Evolutionary conservation across 805 yeast genomes (phyloP), one percentile per base, ranked within the genome.

Genomic region (Cyberlindnera petersonii): DNA sequence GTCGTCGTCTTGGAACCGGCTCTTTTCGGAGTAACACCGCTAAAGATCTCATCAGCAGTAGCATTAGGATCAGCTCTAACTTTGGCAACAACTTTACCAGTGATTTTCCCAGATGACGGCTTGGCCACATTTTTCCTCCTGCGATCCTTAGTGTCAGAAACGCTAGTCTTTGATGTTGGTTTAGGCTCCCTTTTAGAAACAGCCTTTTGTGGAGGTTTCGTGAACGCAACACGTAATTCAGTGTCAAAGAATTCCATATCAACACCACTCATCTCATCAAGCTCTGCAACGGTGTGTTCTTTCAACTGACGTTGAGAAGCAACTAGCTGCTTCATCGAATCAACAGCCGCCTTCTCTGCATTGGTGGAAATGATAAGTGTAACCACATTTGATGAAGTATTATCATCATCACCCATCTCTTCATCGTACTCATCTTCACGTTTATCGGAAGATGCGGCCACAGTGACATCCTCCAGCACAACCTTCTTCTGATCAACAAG

Each of bases 401-500:
- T 35, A 6, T 28, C 35, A 2, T 30, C 33, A 10, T 21, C 15
- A 14, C n/a, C 8, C 24, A 11, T 22, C 18, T 35, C 42, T 8
- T 18, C 26, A 5, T 16, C 26, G 3, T 37, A 40, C 13, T 37
- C 37, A 9, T 3, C 23, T 1, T 35, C 30, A 4, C 58, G 33
- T n/a, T n/a, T n/a, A n/a, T n/a, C n/a, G n/a, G n/a, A n/a, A 7
- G 54, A 52, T 1, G 52, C 52, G 4, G 52, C 45, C 9, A 60
- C 46, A 4, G 38, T 42, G 9, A 60, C 35, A 10, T 55, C 53
- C 17, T 52, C 52, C 9, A 20, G 13, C 4, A 28, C 8, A 9
- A 70, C 34, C 23, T 53, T 50, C 6, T 66, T 63, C 10, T 64
- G 57, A 0, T 47, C 44, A 5, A 58, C 58, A 21, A 77, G 58